A percentile compares a stretch with the other conserved stretches of the same genome.
Conservation (phyloP, 371 early-diverging fungal species). For the Mucor velutinosus region DNA sequence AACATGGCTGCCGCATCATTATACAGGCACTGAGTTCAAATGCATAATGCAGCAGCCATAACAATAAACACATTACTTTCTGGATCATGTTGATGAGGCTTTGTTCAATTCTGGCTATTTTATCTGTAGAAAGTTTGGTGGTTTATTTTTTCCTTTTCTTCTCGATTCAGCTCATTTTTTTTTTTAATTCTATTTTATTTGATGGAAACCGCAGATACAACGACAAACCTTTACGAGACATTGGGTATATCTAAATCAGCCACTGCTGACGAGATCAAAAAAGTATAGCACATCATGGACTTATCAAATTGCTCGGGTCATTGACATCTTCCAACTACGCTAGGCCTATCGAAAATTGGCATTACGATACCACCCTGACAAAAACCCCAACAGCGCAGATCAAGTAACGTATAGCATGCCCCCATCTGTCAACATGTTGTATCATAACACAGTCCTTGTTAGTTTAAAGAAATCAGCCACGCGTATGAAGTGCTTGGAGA, state of each 20-base stretch:
- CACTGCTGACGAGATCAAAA: constrained; percentile 68
- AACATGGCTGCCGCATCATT: background rate
- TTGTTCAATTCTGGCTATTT: constrained; percentile 1
- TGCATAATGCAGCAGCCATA: background rate
- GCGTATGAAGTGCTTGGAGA: constrained; percentile 79
- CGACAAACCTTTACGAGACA: constrained; percentile 53
- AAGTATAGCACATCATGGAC: constrained; percentile 32
- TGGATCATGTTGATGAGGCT: background rate
- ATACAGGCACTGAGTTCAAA: background rate
- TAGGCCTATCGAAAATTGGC: constrained; percentile 63
- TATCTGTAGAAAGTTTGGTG: background rate
- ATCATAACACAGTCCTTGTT: background rate
- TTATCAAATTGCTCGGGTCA: background rate
- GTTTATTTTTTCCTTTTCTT: background rate
- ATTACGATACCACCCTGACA: constrained; percentile 76
- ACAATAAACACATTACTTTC: constrained; percentile 1
- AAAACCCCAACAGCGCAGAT: constrained; percentile 50
- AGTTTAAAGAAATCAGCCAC: constrained; percentile 77
- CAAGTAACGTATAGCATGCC: constrained; percentile 25
- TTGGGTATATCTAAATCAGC: constrained; percentile 65
- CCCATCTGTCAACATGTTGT: background rate
- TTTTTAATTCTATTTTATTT: background rate
- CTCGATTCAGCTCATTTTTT: background rate
- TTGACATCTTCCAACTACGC: background rate
- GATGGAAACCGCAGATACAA: constrained; percentile 12